These are phyloP conservation scores for Lipomyces japonicus DNA, from an alignment of 805 yeast genomes.

Conservation along the genomic window DNA sequence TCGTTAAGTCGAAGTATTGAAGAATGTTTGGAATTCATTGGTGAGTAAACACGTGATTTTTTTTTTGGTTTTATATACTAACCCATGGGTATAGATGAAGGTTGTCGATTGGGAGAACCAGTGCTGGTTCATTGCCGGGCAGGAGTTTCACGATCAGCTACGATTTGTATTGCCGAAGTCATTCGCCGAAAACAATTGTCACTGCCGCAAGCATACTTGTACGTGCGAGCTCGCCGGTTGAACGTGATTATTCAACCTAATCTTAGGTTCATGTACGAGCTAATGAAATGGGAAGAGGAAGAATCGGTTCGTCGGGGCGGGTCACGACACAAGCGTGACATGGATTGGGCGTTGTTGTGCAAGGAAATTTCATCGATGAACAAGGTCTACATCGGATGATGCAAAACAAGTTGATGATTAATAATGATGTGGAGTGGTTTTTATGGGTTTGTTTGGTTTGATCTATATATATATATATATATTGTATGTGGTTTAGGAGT, in stretches of 20 bases:
- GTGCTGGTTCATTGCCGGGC: conserved; percentile 89
- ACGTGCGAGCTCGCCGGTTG: conserved; percentile 82
- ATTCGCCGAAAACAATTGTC: conserved; percentile 70
- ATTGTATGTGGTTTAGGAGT: too few species aligned
- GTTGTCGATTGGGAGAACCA: conserved; percentile 43
- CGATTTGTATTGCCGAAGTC: conserved; percentile 92
- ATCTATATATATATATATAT: too few species aligned
- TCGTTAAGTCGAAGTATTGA: conserved; percentile 61
- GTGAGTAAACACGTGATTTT: too few species aligned
- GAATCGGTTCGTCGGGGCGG: conserved; percentile 32
- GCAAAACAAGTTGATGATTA: not conserved
- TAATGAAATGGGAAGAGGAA: conserved; percentile 63
- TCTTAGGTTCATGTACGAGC: conserved; percentile 83
- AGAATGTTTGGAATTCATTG: conserved; percentile 52
- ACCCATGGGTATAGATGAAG: conserved; percentile 50
- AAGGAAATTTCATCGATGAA: conserved; percentile 77
- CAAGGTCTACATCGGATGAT: conserved; percentile 50
- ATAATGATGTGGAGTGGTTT: not conserved
- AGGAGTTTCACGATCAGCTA: conserved; percentile 92
- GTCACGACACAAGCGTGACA: conserved; percentile 47
- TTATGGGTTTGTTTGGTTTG: not conserved
- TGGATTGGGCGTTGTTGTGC: conserved; percentile 86
- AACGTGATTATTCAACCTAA: conserved; percentile 95
- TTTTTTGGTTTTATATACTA: not conserved
- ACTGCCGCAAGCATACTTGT: conserved; percentile 75